Evolutionary conservation across 2,329 filamentous ascomycete genomes (phyloP).

Genomic region (Hymenoscyphus fraxineus): DNA sequence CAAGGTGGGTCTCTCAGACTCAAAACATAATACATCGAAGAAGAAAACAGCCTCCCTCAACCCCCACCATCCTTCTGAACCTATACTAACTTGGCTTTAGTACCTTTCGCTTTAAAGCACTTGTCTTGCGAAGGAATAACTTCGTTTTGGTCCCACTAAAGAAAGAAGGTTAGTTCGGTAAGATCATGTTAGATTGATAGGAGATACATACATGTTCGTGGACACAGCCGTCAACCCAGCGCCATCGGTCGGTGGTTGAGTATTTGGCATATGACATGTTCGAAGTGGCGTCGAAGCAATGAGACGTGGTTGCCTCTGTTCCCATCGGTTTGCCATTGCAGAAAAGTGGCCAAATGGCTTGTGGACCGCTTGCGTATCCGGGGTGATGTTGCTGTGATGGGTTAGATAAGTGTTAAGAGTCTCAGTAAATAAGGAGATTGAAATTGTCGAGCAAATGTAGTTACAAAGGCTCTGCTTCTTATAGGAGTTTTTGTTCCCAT

Average conservation of each 20-base stretch:
- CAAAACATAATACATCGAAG: too few relatives aligned
- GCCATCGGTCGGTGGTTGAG: constrained; percentile 18
- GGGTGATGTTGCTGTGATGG: constrained; percentile 18
- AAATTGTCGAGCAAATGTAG: too few relatives aligned
- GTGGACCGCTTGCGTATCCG: constrained; percentile 17
- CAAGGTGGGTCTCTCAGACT: too few relatives aligned
- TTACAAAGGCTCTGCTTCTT: too few relatives aligned
- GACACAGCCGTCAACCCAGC: constrained; percentile 20
- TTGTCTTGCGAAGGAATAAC: constrained; percentile 14
- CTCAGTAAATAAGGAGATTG: too few relatives aligned
- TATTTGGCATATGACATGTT: constrained; percentile 23
- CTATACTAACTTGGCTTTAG: background rate
- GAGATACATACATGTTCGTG: constrained; percentile 19
- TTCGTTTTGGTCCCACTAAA: constrained; percentile 17
- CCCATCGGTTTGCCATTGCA: constrained; percentile 17
- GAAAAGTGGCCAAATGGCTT: constrained; percentile 21
- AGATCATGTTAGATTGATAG: background rate
- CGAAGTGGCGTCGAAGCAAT: constrained; percentile 18
- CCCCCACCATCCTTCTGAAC: too few relatives aligned
- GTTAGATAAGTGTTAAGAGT: background rate
- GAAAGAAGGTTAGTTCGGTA: background rate
- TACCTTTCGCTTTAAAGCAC: constrained; percentile 13
- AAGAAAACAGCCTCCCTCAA: too few relatives aligned
- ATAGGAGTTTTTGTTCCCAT: too few relatives aligned
- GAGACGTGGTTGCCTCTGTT: constrained; percentile 14